These are phyloP conservation scores for Malus orientalis DNA, from an alignment of 306 rosid species.

Conservation along the genomic window DNA sequence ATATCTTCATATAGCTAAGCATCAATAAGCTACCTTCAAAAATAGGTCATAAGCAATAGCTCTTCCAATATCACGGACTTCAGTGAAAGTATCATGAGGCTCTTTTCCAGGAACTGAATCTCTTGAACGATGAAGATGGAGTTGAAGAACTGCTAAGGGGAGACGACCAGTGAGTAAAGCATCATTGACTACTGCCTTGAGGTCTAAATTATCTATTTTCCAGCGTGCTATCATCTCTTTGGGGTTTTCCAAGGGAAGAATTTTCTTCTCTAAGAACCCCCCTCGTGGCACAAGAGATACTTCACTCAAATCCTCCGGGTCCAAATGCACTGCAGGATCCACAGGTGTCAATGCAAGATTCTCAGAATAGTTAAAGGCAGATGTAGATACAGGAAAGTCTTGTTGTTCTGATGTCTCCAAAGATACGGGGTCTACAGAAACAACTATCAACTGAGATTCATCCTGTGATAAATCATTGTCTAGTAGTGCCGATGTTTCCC, in stretches of 20 bases:
- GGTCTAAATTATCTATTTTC: constrained; percentile 80
- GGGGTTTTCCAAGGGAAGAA: constrained; percentile 68
- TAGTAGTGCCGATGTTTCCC: constrained; percentile 33
- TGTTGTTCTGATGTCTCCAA: constrained; percentile 40
- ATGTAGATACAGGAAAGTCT: constrained; percentile 42
- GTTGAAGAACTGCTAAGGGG: constrained; percentile 93
- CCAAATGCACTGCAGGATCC: constrained; percentile 37
- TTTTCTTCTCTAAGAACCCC: constrained; percentile 36
- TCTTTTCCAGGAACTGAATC: constrained; percentile 55
- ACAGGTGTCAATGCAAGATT: constrained; percentile 53
- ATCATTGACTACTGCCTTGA: constrained; percentile 81
- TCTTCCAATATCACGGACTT: constrained; percentile 93
- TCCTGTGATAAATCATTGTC: constrained; percentile 41
- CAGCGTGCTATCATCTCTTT: constrained; percentile 93
- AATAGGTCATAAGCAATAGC: constrained; percentile 93
- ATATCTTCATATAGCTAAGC: constrained; percentile 17
- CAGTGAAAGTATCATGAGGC: constrained; percentile 69
- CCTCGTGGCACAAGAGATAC: constrained; percentile 39
- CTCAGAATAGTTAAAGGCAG: constrained; percentile 28
- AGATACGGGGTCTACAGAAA: constrained; percentile 40
- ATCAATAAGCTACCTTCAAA: constrained; percentile 61
- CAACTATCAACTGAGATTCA: constrained; percentile 43
- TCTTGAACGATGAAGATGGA: constrained; percentile 72
- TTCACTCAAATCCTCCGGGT: constrained; percentile 43
- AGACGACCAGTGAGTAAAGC: constrained; percentile 94